These are phyloP conservation scores for Chlorencoelia australis DNA, from an alignment of 2,329 filamentous ascomycete genomes.

Conservation along the genomic window DNA sequence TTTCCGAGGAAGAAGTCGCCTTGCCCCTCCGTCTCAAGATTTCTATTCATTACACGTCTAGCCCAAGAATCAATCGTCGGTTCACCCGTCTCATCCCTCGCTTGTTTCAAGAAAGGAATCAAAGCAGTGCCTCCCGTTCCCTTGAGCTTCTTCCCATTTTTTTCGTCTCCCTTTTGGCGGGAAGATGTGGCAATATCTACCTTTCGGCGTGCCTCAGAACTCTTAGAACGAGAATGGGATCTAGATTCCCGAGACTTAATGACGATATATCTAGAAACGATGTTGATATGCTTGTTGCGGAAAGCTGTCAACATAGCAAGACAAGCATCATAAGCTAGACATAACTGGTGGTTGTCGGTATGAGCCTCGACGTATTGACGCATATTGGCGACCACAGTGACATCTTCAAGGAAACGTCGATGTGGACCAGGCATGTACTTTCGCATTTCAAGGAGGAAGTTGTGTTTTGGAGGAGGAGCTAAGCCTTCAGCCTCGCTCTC, in stretches of 20 bases:
- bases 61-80: conserved; percentile 66
- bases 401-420: conserved; percentile 76
- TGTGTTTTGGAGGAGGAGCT: conserved; percentile 52
- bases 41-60: conserved; percentile 29
- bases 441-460: conserved; percentile 96
- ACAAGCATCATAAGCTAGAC: conserved; percentile 82
- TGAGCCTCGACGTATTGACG: conserved; percentile 65
- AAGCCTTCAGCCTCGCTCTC: conserved; percentile 38
- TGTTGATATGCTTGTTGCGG: conserved; percentile 83
- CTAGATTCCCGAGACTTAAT: conserved; percentile 70
- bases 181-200: conserved; percentile 55
- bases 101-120: conserved; percentile 94
- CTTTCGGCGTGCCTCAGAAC: conserved; percentile 42
- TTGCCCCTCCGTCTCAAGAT: conserved; percentile 29
- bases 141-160: conserved; percentile 50
- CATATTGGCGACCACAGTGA: conserved; percentile 74
- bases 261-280: conserved; percentile 93
- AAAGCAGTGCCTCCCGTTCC: conserved; percentile 90
- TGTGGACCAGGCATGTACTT: conserved; percentile 94
- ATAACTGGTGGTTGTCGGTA: conserved; percentile 52
- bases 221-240: conserved; percentile 46
- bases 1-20: conserved; percentile 50
- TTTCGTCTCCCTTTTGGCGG: conserved; percentile 28
- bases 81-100: conserved; percentile 89
- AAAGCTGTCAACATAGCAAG: conserved; percentile 58